These are phyloP conservation scores for Cladosporium sp. DNA, from an alignment of 2,329 filamentous ascomycete genomes.

Conservation along the genomic window DNA sequence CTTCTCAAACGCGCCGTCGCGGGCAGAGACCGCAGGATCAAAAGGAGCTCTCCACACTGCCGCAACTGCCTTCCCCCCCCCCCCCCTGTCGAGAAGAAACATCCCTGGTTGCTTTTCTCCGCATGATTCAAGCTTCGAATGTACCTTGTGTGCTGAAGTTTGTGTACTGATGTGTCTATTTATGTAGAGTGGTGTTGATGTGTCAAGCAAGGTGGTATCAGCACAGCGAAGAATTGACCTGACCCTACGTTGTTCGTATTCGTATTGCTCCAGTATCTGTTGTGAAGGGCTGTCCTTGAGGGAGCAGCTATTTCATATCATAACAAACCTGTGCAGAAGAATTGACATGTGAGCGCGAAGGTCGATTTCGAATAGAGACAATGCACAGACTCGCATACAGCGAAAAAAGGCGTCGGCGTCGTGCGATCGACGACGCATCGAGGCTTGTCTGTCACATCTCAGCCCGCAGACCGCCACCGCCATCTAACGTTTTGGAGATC, in stretches of 20 bases:
- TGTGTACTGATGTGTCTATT: neutral
- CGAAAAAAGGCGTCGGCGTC: neutral
- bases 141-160: neutral
- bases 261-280: neutral
- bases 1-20: slow-evolving; percentile 16
- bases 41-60: neutral
- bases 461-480: slow-evolving; percentile 12
- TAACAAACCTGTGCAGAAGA: neutral
- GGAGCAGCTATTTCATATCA: neutral
- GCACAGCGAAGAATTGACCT: neutral
- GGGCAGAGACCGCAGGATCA: slow-evolving; percentile 4
- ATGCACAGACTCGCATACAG: neutral
- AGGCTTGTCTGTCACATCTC: slow-evolving; percentile 12
- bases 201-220: neutral
- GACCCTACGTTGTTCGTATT: neutral
- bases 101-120: neutral
- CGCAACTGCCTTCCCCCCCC: neutral
- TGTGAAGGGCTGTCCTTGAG: neutral
- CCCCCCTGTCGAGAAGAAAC: neutral
- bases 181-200: neutral
- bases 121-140: neutral
- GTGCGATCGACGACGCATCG: slow-evolving; percentile 15
- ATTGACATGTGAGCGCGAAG: neutral
- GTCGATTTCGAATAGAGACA: neutral
- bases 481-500: neutral